phyloP scores from a whole-genome alignment of 768 basidiomycete species.

The Mycena kentingensis region DNA sequence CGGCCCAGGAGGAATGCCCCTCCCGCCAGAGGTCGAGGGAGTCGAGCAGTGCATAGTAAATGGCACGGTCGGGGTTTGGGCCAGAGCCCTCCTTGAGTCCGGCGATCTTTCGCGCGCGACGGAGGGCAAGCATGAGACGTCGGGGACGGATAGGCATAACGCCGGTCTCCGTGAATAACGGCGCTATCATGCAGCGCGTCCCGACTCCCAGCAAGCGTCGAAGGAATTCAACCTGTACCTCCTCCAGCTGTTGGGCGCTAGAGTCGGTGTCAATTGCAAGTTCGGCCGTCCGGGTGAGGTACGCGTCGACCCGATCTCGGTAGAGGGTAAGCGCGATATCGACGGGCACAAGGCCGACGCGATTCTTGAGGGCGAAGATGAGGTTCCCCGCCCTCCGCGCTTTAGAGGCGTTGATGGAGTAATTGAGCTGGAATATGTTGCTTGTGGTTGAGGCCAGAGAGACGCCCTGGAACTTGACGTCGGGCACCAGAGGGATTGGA shows the following conservation, averaged over 20 bases:
- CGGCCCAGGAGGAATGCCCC: slow-evolving; percentile 3
- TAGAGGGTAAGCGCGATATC: slow-evolving; percentile 19
- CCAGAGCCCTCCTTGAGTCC: too few relatives aligned
- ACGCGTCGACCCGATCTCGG: slow-evolving; percentile 25
- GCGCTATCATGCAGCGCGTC: neutral
- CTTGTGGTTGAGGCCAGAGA: neutral
- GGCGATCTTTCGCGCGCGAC: slow-evolving; percentile 4
- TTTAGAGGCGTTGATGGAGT: slow-evolving; percentile 16
- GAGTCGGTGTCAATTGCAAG: neutral
- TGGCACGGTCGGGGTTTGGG: neutral
- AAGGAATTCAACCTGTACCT: slow-evolving; percentile 2
- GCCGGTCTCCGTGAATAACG: slow-evolving; percentile 17
- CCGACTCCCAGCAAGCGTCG: neutral
- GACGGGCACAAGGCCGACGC: slow-evolving; percentile 20
- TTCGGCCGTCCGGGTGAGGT: slow-evolving; percentile 13
- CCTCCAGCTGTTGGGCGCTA: neutral
- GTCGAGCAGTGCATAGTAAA: neutral
- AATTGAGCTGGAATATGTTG: slow-evolving; percentile 14
- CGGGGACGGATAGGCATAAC: slow-evolving; percentile 10
- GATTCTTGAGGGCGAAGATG: slow-evolving; percentile 16
- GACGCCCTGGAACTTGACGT: slow-evolving; percentile 22
- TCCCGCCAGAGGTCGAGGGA: neutral
- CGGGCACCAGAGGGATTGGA: neutral
- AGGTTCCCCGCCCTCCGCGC: slow-evolving; percentile 21
- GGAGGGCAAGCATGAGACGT: slow-evolving; percentile 2